A percentile compares a stretch with the other conserved stretches of the same genome.
These are phyloP conservation scores for Cocos nucifera DNA, from an alignment of 176 grass and related monocot genomes.

Conservation along the genomic window DNA sequence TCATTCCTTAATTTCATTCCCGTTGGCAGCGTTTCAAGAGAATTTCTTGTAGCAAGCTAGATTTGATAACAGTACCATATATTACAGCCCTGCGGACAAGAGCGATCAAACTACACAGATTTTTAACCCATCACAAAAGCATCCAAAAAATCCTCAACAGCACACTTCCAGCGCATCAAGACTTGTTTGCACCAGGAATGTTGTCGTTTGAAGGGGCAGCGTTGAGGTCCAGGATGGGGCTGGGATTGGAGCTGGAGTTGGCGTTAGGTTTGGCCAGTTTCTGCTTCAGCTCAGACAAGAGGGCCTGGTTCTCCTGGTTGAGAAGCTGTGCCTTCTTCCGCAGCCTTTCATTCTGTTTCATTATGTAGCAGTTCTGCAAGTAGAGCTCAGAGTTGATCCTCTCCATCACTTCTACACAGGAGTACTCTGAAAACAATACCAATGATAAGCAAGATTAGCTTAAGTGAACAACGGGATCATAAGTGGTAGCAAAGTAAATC, in stretches of 20 bases:
- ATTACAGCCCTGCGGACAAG: not conserved
- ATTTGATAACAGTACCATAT: not conserved
- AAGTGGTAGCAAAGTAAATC: not conserved
- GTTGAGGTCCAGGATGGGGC: constrained; percentile 56
- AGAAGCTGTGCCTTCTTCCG: constrained; percentile 73
- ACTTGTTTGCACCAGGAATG: constrained; percentile 20
- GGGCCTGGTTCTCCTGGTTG: constrained; percentile 67
- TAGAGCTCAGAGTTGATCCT: constrained; percentile 66
- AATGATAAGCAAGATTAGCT: too few relatives aligned
- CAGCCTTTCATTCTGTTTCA: constrained; percentile 84
- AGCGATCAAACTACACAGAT: not conserved
- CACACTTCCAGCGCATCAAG: constrained; percentile 12
- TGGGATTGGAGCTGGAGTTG: not conserved
- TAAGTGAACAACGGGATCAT: not conserved
- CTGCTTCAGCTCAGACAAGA: constrained; percentile 63
- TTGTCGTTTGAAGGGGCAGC: constrained; percentile 22
- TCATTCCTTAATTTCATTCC: too few relatives aligned
- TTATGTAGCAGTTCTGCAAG: constrained; percentile 73
- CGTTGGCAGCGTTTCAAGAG: too few relatives aligned
- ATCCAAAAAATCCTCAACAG: not conserved
- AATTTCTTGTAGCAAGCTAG: too few relatives aligned
- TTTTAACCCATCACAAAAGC: not conserved
- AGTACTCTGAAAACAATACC: constrained; percentile 1
- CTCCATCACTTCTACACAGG: constrained; percentile 32
- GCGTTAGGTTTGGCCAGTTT: constrained; percentile 38